phyloP scores from a whole-genome alignment of 148 eudicot species.

The Linanthus parryae region DNA sequence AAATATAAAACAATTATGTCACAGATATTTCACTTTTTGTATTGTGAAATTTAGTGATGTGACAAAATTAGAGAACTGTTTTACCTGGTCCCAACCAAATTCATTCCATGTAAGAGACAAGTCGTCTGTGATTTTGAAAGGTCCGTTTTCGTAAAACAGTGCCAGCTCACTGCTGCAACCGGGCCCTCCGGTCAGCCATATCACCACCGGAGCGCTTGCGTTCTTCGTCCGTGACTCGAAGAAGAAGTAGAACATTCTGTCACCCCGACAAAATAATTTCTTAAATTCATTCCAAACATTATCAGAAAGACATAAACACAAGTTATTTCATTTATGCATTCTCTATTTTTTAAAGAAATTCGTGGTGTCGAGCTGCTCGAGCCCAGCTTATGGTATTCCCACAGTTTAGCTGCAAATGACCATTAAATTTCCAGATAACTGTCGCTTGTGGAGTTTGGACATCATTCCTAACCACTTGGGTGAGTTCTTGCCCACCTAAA shows the following conservation, averaged over 20 bases:
- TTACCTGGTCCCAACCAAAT: slow-evolving; percentile 87
- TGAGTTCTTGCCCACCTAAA: too few species aligned
- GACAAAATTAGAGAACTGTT: neutral
- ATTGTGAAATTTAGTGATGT: neutral
- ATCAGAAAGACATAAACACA: too few species aligned
- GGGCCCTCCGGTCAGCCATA: slow-evolving; percentile 86
- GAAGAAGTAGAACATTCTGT: slow-evolving; percentile 91
- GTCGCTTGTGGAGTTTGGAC: too few species aligned
- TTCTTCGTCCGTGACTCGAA: slow-evolving; percentile 62
- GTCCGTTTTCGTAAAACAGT: slow-evolving; percentile 90
- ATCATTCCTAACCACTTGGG: too few species aligned
- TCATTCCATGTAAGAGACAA: slow-evolving; percentile 65
- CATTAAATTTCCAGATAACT: too few species aligned
- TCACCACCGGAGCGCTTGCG: slow-evolving; percentile 52
- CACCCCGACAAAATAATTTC: neutral
- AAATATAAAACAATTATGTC: neutral
- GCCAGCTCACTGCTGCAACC: slow-evolving; percentile 85
- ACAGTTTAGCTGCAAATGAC: too few species aligned
- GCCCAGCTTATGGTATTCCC: too few species aligned
- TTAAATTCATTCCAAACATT: neutral
- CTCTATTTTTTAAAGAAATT: too few species aligned
- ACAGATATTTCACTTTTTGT: neutral
- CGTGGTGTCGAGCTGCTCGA: too few species aligned
- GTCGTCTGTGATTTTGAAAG: slow-evolving; percentile 54
- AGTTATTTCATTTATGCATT: too few species aligned